phyloP scores from a whole-genome alignment of 192 early-diverging fungal genomes.

The Podila minutissima region DNA sequence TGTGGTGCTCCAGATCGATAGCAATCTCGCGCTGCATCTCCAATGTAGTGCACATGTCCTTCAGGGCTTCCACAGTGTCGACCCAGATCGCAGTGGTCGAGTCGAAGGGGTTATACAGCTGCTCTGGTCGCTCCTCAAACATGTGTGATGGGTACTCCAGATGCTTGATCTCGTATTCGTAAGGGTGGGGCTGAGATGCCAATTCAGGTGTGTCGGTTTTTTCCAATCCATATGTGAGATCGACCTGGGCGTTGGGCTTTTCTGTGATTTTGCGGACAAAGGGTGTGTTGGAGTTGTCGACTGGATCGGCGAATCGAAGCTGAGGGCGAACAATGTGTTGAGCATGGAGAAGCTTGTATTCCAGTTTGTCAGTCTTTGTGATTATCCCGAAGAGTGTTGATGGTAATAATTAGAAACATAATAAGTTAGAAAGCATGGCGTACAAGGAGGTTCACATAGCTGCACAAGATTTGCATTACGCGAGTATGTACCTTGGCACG shows the following conservation, averaged over 20 bases:
- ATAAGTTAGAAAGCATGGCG: neutral
- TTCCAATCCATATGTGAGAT: conserved; percentile 71
- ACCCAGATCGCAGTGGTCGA: conserved; percentile 81
- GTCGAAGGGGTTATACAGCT: conserved; percentile 70
- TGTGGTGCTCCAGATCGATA: conserved; percentile 96
- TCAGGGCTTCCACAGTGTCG: conserved; percentile 78
- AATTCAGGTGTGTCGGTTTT: conserved; percentile 9
- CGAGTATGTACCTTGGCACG: conserved; percentile 24
- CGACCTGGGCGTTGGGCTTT: conserved; percentile 86
- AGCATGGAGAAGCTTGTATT: conserved; percentile 71
- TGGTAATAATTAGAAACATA: neutral
- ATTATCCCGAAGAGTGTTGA: neutral
- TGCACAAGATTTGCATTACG: neutral
- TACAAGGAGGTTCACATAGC: neutral
- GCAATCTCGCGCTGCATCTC: conserved; percentile 79
- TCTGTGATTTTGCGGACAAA: conserved; percentile 82
- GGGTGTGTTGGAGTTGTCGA: conserved; percentile 88
- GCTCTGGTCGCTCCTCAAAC: conserved; percentile 63
- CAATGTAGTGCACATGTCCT: conserved; percentile 71
- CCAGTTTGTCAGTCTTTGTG: conserved; percentile 44
- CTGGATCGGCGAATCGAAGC: conserved; percentile 81
- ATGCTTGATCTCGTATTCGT: conserved; percentile 88
- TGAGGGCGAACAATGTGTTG: conserved; percentile 87
- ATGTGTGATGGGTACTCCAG: conserved; percentile 78
- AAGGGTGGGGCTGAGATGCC: conserved; percentile 79